A percentile compares a stretch with the other conserved stretches of the same genome.
phyloP scores from a whole-genome alignment of 805 yeast genomes.

The Scheffersomyces stipitis region DNA sequence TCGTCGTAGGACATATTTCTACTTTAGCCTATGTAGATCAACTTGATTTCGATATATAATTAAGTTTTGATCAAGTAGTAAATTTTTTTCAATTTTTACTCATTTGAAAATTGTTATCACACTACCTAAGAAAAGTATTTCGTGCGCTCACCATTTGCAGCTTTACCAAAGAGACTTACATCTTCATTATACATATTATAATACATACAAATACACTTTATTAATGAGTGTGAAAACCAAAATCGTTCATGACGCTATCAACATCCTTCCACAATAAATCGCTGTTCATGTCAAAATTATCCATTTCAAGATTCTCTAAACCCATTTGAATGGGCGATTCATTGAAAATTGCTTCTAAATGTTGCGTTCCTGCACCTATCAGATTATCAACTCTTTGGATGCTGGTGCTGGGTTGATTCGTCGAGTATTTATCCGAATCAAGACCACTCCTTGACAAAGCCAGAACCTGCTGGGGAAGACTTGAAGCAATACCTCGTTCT shows the following conservation, averaged over 20 bases:
- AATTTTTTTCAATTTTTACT: too few species aligned
- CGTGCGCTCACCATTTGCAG: slow-evolving; percentile 1
- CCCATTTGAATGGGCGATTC: slow-evolving; percentile 29
- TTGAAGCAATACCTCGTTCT: too few species aligned
- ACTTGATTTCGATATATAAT: too few species aligned
- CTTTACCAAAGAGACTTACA: too few species aligned
- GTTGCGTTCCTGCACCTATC: too few species aligned
- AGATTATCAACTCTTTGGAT: background rate
- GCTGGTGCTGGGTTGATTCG: slow-evolving; percentile 3
- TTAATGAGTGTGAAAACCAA: slow-evolving; percentile 71
- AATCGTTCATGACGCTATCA: slow-evolving; percentile 86
- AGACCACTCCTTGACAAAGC: background rate
- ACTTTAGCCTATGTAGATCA: too few species aligned
- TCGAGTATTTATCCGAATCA: background rate
- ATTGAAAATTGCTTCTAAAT: slow-evolving; percentile 7
- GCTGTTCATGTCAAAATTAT: slow-evolving; percentile 47
- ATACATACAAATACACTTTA: background rate
- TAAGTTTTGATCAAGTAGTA: background rate
- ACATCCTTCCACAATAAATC: slow-evolving; percentile 76
- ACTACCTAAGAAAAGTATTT: slow-evolving; percentile 1
- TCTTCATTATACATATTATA: background rate
- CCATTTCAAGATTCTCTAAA: slow-evolving; percentile 35
- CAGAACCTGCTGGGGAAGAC: background rate
- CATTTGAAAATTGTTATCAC: background rate
- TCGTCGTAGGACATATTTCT: slow-evolving; percentile 66